Evolutionary conservation across 192 early-diverging fungal genomes (phyloP).

Genomic region (Podila epigama): DNA sequence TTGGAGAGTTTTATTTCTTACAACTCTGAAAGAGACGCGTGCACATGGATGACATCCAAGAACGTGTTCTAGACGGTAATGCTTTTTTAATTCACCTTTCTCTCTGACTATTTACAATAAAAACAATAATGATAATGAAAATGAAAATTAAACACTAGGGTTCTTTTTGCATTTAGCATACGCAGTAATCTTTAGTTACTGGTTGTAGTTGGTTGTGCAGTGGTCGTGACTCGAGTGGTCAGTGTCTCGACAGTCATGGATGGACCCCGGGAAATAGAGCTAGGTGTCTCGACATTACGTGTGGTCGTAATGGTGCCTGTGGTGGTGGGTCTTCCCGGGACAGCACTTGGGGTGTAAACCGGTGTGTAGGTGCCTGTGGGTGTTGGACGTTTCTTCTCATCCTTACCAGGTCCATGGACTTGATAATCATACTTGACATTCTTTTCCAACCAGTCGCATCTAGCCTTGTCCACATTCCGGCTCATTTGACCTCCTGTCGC

Average conservation of each 20-base stretch:
- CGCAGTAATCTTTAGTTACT: too few species aligned
- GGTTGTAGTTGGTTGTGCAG: too few species aligned
- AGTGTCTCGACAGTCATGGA: not conserved
- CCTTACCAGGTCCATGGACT: not conserved
- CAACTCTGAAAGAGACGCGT: not conserved
- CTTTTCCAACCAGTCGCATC: constrained; percentile 17
- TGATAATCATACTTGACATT: constrained; percentile 6
- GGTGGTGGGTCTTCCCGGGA: not conserved
- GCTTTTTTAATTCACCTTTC: too few species aligned
- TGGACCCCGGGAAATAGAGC: not conserved
- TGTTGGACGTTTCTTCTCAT: too few species aligned
- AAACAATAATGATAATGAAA: too few species aligned
- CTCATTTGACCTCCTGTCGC: not conserved
- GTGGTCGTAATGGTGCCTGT: not conserved
- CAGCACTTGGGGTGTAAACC: not conserved
- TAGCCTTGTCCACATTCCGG: not conserved
- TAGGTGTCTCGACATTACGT: not conserved
- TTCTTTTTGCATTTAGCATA: too few species aligned
- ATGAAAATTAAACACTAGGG: too few species aligned
- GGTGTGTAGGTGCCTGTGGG: not conserved
- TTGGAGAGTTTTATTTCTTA: not conserved
- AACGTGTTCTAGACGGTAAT: too few species aligned
- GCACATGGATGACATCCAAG: not conserved
- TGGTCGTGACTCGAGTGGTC: not conserved
- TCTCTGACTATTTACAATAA: too few species aligned